phyloP scores from a whole-genome alignment of 495 filamentous ascomycete species.

The Neurospora sublineolata region DNA sequence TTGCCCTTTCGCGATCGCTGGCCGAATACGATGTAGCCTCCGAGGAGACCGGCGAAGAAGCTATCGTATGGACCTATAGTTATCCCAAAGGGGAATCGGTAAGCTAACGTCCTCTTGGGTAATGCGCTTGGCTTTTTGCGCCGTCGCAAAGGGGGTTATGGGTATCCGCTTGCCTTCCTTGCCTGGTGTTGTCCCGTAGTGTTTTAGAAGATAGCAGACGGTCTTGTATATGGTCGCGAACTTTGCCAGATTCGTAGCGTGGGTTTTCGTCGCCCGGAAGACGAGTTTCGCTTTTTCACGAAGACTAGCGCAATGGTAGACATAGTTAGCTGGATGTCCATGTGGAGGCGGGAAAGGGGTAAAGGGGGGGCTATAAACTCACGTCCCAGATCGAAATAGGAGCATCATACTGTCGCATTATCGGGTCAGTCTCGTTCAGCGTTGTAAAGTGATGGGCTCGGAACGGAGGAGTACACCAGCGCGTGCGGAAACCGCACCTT shows the following conservation, averaged over 20 bases:
- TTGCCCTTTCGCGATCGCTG: conserved; percentile 46
- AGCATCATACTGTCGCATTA: conserved; percentile 63
- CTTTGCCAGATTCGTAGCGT: conserved; percentile 81
- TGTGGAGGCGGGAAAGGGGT: background rate
- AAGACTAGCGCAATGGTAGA: conserved; percentile 33
- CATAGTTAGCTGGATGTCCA: background rate
- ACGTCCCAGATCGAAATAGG: conserved; percentile 86
- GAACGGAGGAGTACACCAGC: conserved; percentile 53
- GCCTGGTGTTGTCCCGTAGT: conserved; percentile 45
- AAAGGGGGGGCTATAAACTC: conserved; percentile 10
- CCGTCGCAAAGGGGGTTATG: background rate
- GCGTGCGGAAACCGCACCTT: conserved; percentile 99
- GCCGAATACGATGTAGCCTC: conserved; percentile 90
- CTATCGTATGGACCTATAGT: conserved; percentile 56
- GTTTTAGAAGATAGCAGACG: conserved; percentile 58
- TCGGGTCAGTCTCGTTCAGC: background rate
- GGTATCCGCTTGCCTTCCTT: conserved; percentile 35
- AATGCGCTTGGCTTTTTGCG: background rate
- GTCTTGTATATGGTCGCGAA: conserved; percentile 87
- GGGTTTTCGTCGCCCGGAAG: conserved; percentile 73
- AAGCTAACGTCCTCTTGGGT: background rate
- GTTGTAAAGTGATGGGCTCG: conserved; percentile 51
- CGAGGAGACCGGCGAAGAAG: conserved; percentile 82
- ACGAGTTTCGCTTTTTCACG: conserved; percentile 69
- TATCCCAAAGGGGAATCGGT: background rate